Percentiles rank a stretch among this genome's conserved stretches.
phyloP scores from a whole-genome alignment of 73 alveolate species.

The Paramecium biaurelia region DNA sequence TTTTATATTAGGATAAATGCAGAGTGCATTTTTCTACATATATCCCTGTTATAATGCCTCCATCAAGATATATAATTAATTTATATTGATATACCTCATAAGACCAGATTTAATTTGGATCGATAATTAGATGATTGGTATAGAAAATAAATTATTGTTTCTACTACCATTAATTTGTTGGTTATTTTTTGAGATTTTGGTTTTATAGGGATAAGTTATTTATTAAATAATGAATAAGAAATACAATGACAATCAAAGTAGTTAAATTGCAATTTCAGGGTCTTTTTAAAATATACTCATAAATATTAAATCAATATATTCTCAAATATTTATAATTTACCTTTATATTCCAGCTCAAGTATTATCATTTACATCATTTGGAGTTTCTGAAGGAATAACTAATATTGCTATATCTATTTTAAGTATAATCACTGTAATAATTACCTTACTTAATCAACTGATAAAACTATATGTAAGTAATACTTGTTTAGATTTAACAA shows the following conservation, averaged over 20 bases:
- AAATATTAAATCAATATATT: not conserved
- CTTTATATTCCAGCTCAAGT: not conserved
- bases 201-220: not conserved
- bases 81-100: not conserved
- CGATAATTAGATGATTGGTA: not conserved
- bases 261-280: not conserved
- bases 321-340: not conserved
- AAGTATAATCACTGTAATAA: not conserved
- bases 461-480: not conserved
- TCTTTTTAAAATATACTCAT: not conserved
- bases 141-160: not conserved
- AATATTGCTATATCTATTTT: not conserved
- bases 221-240: not conserved
- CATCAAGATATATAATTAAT: not conserved
- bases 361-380: not conserved
- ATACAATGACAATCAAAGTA: not conserved
- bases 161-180: not conserved
- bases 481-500: not conserved
- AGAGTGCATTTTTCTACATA: not conserved
- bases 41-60: not conserved
- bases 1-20: not conserved
- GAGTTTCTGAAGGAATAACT: not conserved
- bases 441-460: not conserved
- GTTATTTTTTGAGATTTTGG: not conserved
- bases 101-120: not conserved